Conservation (phyloP, 768 basidiomycete genomes). For the Saitozyma sp. region DNA sequence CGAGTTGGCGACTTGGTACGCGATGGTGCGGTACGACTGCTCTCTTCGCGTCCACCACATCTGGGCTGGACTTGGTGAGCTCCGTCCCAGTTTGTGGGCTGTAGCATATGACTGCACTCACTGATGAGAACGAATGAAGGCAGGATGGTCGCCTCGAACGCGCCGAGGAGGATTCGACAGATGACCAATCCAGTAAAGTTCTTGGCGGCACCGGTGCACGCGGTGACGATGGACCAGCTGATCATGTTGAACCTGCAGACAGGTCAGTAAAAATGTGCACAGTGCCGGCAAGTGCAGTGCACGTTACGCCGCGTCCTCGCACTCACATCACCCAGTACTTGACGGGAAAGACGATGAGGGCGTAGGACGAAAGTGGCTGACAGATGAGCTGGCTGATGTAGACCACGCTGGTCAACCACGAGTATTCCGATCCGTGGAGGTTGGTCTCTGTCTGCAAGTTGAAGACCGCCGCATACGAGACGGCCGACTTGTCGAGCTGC, state of each 20-base stretch:
- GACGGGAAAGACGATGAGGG: slow-evolving; percentile 39
- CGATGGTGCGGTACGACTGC: background rate
- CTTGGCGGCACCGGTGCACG: slow-evolving; percentile 29
- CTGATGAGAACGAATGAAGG: slow-evolving; percentile 58
- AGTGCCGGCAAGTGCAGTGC: slow-evolving; percentile 47
- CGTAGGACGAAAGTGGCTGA: slow-evolving; percentile 36
- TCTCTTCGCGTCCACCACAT: slow-evolving; percentile 43
- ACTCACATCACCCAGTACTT: slow-evolving; percentile 44
- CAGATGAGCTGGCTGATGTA: slow-evolving; percentile 36
- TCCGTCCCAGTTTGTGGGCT: background rate
- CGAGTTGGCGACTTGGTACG: slow-evolving; percentile 29
- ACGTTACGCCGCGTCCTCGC: slow-evolving; percentile 14
- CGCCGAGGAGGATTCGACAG: slow-evolving; percentile 49
- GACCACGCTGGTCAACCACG: slow-evolving; percentile 56
- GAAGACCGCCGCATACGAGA: slow-evolving; percentile 59
- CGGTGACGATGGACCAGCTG: slow-evolving; percentile 33
- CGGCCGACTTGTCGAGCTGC: slow-evolving; percentile 49
- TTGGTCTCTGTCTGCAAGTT: slow-evolving; percentile 50
- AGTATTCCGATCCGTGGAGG: slow-evolving; percentile 55
- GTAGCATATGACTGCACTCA: background rate
- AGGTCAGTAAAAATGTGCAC: too few relatives aligned
- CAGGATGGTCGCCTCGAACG: slow-evolving; percentile 58
- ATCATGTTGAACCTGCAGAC: slow-evolving; percentile 34
- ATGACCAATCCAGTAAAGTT: slow-evolving; percentile 33
- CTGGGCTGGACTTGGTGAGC: slow-evolving; percentile 40